A percentile compares a stretch with the other conserved stretches of the same genome.
Evolutionary conservation across 2,329 filamentous ascomycete species (phyloP).

Genomic region (Fusarium abutilonis): DNA sequence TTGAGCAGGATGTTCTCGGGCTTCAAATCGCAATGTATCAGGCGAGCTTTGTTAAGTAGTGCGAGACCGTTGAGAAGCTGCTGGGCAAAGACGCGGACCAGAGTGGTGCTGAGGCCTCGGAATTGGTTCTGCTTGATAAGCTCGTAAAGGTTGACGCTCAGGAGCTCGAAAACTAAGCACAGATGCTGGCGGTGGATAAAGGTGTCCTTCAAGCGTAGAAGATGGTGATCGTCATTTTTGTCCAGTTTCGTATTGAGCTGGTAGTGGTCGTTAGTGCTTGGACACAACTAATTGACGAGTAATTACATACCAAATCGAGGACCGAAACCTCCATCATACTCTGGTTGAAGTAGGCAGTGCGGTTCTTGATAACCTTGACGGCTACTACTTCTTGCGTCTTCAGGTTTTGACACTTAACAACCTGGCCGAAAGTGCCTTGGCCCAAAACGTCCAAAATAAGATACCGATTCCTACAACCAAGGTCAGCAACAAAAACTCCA

Average conservation of each 20-base stretch:
- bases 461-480: conserved; percentile 80
- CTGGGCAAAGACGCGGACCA: conserved; percentile 97
- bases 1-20: conserved; percentile 98
- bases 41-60: conserved; percentile 90
- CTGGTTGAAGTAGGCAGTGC: conserved; percentile 99
- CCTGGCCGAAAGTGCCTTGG: conserved; percentile 97
- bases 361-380: conserved; percentile 99
- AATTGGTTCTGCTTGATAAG: conserved; percentile 99
- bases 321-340: conserved; percentile 99
- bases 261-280: conserved; percentile 39
- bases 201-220: conserved; percentile 93
- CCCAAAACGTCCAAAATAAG: conserved; percentile 96
- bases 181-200: conserved; percentile 98
- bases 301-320: conserved; percentile 78
- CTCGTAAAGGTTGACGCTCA: conserved; percentile 98
- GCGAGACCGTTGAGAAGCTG: conserved; percentile 93
- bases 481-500: conserved; percentile 18
- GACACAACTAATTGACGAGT: background rate
- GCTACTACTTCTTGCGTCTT: conserved; percentile 99
- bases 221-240: conserved; percentile 98
- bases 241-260: conserved; percentile 98
- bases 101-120: conserved; percentile 92
- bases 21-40: conserved; percentile 98
- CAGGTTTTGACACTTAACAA: conserved; percentile 98
- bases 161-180: conserved; percentile 92